Percentiles rank a stretch among this genome's conserved stretches.
phyloP scores from a whole-genome alignment of 2,329 filamentous ascomycete species.

The Pseudocercospora macadamiae region DNA sequence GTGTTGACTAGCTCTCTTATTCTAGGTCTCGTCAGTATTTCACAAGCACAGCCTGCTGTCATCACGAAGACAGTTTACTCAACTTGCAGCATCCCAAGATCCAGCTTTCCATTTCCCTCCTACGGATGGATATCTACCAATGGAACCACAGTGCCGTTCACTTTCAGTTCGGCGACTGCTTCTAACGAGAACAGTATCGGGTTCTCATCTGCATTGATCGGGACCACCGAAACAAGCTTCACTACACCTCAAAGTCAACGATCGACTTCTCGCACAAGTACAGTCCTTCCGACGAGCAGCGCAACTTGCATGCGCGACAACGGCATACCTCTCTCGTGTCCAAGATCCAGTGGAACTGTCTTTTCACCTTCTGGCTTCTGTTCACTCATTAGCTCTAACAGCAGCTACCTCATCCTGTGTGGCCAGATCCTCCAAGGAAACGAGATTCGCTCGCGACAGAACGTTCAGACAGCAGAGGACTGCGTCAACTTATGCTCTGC shows the following conservation, averaged over 20 bases:
- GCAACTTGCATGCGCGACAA: neutral
- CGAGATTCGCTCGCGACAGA: neutral
- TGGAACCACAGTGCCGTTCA: neutral
- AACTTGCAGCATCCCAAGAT: neutral
- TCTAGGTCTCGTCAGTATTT: neutral
- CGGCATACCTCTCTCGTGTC: neutral
- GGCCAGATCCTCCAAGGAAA: neutral
- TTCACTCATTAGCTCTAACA: neutral
- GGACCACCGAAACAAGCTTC: neutral
- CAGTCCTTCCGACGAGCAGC: neutral
- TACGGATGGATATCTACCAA: slow-evolving; percentile 1
- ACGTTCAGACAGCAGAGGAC: neutral
- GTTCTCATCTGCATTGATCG: neutral
- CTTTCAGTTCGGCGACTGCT: neutral
- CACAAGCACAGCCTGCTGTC: neutral
- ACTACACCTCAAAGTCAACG: neutral
- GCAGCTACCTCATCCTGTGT: neutral
- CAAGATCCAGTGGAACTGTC: slow-evolving; percentile 4
- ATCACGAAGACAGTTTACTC: neutral
- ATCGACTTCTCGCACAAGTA: neutral
- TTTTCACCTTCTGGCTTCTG: neutral
- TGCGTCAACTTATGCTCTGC: neutral
- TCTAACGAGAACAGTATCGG: neutral
- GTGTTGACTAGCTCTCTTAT: neutral
- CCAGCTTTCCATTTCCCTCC: neutral